phyloP scores from a whole-genome alignment of 2,329 filamentous ascomycete species.

The Chrysosporium queenslandicum region DNA sequence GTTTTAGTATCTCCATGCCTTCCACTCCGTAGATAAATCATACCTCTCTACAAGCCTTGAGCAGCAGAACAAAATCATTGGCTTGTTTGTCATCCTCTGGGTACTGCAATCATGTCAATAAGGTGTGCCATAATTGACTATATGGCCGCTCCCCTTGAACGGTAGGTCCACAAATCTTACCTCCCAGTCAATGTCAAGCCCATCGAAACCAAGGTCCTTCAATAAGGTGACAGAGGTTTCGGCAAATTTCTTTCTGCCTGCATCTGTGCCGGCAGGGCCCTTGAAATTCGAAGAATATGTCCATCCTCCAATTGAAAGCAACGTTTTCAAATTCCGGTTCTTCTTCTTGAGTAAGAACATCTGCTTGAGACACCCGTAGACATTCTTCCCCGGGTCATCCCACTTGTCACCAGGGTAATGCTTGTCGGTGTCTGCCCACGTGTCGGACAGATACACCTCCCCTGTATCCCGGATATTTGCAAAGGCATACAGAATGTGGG shows the following conservation, averaged over 20 bases:
- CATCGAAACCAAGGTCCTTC: conserved; percentile 62
- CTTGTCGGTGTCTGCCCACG: conserved; percentile 58
- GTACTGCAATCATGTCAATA: conserved; percentile 21
- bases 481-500: conserved; percentile 84
- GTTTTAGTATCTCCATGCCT: not conserved
- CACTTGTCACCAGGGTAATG: conserved; percentile 57
- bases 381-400: conserved; percentile 60
- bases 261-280: conserved; percentile 50
- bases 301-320: conserved; percentile 78
- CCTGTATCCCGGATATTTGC: conserved; percentile 71
- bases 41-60: conserved; percentile 27
- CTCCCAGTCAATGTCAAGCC: conserved; percentile 38
- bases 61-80: conserved; percentile 28
- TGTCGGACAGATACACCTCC: conserved; percentile 65
- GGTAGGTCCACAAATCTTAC: conserved; percentile 15
- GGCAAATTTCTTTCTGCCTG: conserved; percentile 55
- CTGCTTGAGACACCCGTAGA: conserved; percentile 69
- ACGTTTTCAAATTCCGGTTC: conserved; percentile 64
- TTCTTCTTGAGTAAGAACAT: conserved; percentile 64
- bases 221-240: conserved; percentile 60
- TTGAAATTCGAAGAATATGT: conserved; percentile 67
- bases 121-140: not conserved
- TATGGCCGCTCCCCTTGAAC: not conserved
- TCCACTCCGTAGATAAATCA: not conserved
- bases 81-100: conserved; percentile 28